Percentiles rank a stretch among this genome's conserved stretches.
Conservation (phyloP, 106 monocot species). For the Acorus calamus region DNA sequence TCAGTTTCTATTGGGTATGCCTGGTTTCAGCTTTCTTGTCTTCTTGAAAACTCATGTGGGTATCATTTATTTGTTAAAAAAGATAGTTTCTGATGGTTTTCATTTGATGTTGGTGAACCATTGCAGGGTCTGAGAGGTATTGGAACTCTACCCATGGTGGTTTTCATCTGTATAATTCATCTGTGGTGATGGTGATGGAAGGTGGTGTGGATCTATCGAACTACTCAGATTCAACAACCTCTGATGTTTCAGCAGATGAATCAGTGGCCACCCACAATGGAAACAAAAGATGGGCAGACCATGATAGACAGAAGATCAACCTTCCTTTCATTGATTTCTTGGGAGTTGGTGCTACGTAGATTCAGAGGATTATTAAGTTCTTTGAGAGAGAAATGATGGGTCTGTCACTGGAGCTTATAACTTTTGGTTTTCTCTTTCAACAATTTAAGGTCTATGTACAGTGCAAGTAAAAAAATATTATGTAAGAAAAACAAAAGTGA, state of each 20-base stretch:
- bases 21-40: background rate
- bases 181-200: too few relatives aligned
- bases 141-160: too few relatives aligned
- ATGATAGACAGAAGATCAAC: conserved; percentile 17
- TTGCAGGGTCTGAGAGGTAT: background rate
- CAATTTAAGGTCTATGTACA: too few relatives aligned
- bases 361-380: too few relatives aligned
- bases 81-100: background rate
- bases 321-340: conserved; percentile 65
- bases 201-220: background rate
- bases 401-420: too few relatives aligned
- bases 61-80: background rate
- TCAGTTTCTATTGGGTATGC: conserved; percentile 8
- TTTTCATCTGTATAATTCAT: too few relatives aligned
- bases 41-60: too few relatives aligned
- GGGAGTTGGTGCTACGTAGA: conserved; percentile 37
- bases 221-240: conserved; percentile 15
- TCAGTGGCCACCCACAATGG: conserved; percentile 10
- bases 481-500: too few relatives aligned
- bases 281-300: conserved; percentile 7
- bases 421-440: too few relatives aligned
- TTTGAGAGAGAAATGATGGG: too few relatives aligned
- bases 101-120: background rate
- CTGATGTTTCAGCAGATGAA: conserved; percentile 16
- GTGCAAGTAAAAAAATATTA: too few relatives aligned